Percentiles rank a stretch among this genome's conserved stretches.
These are phyloP conservation scores for Diaporthe vexans DNA, from an alignment of 2,329 filamentous ascomycete genomes.

Conservation along the genomic window DNA sequence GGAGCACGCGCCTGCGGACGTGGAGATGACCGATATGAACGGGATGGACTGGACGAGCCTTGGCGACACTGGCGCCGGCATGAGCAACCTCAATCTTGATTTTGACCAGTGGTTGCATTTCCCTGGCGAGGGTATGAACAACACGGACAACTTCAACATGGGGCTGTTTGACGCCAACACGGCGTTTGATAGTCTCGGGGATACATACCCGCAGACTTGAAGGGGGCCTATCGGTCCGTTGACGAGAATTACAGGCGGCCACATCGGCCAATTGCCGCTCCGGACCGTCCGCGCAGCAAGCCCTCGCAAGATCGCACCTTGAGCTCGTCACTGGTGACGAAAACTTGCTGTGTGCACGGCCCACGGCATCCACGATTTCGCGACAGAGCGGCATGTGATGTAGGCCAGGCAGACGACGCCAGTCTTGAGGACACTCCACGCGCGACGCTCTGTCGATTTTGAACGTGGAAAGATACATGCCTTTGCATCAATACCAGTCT, in stretches of 20 bases:
- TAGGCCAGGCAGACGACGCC: not conserved
- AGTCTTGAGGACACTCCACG: not conserved
- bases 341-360: too few relatives aligned
- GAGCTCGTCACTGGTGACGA: not conserved
- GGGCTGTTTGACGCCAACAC: constrained; percentile 48
- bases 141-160: constrained; percentile 55
- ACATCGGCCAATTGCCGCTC: too few relatives aligned
- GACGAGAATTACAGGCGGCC: not conserved
- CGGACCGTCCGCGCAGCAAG: not conserved
- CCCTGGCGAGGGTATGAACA: constrained; percentile 62
- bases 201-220: not conserved
- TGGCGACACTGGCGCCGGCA: constrained; percentile 47
- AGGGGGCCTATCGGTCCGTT: not conserved
- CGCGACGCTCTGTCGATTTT: not conserved
- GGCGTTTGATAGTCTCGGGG: not conserved
- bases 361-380: not conserved
- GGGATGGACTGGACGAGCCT: constrained; percentile 69
- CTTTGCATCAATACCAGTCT: not conserved
- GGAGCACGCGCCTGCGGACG: constrained; percentile 56
- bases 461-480: not conserved
- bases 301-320: not conserved
- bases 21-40: constrained; percentile 61
- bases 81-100: constrained; percentile 59
- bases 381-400: not conserved
- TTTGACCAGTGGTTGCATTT: constrained; percentile 73